Conservation (phyloP, 371 early-diverging fungal genomes). For the Mortierella sp. region DNA sequence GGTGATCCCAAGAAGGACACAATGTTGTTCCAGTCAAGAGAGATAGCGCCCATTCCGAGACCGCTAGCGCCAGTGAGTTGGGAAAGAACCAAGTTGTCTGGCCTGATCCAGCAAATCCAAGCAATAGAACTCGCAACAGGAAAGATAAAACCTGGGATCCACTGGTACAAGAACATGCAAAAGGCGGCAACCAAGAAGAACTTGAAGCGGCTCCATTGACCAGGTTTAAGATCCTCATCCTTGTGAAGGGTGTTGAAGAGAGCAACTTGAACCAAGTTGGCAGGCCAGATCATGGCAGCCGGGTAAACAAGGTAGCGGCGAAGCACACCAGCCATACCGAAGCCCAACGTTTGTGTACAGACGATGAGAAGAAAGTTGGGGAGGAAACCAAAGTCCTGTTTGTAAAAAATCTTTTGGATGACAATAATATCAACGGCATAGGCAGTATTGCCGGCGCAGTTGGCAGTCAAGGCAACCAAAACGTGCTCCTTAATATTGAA, state of each 20-base stretch:
- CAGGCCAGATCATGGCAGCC: slow-evolving; percentile 71
- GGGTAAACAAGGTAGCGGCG: slow-evolving; percentile 84
- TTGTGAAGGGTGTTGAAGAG: slow-evolving; percentile 74
- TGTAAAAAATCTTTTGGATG: too few species aligned
- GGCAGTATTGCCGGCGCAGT: too few species aligned
- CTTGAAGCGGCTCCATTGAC: slow-evolving; percentile 59
- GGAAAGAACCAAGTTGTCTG: slow-evolving; percentile 64
- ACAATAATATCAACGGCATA: too few species aligned
- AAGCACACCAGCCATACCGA: slow-evolving; percentile 84
- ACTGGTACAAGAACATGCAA: slow-evolving; percentile 71
- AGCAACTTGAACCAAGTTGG: too few species aligned
- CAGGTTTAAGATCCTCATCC: slow-evolving; percentile 36
- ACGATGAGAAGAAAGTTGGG: slow-evolving; percentile 58
- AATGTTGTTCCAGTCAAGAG: slow-evolving; percentile 76
- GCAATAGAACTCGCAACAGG: slow-evolving; percentile 76
- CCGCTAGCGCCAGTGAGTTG: slow-evolving; percentile 71
- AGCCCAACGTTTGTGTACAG: slow-evolving; percentile 81
- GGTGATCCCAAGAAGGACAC: slow-evolving; percentile 72
- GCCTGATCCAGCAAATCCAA: slow-evolving; percentile 78
- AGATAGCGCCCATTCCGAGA: slow-evolving; percentile 62
- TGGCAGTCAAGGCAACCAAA: too few species aligned
- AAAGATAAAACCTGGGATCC: slow-evolving; percentile 82
- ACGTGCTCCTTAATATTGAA: slow-evolving; percentile 54
- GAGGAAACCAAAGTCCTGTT: too few species aligned
- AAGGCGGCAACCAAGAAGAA: slow-evolving; percentile 68